Evolutionary conservation across 2,329 filamentous ascomycete species (phyloP).

Genomic region (Penicillium sp.): DNA sequence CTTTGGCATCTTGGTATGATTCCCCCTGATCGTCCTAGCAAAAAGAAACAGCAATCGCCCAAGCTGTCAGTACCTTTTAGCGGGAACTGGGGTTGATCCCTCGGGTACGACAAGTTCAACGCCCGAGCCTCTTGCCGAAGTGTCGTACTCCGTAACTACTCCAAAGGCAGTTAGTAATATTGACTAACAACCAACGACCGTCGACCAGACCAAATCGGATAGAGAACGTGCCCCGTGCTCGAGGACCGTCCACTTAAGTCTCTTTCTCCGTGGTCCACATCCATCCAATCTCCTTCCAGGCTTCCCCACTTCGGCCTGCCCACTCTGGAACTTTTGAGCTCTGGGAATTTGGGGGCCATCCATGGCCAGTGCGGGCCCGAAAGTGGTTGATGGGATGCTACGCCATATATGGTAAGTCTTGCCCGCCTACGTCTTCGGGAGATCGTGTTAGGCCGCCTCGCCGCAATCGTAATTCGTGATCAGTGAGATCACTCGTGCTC

Average conservation of each 20-base stretch:
- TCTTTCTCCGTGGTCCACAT: neutral
- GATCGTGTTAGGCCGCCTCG: slow-evolving; percentile 19
- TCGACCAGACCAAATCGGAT: slow-evolving; percentile 1
- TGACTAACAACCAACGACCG: neutral
- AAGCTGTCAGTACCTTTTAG: slow-evolving; percentile 1
- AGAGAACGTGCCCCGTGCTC: slow-evolving; percentile 20
- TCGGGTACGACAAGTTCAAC: neutral
- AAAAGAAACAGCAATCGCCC: neutral
- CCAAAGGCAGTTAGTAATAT: neutral
- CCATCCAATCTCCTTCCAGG: neutral
- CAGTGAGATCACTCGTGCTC: neutral
- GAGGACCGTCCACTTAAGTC: neutral
- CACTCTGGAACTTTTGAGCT: neutral
- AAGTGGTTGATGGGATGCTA: slow-evolving; percentile 16
- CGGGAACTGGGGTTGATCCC: neutral
- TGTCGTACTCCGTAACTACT: neutral
- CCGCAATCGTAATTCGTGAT: neutral
- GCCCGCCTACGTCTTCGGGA: slow-evolving; percentile 25
- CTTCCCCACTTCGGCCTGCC: neutral
- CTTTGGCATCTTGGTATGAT: neutral
- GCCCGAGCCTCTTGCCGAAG: slow-evolving; percentile 1
- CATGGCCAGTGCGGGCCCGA: slow-evolving; percentile 18
- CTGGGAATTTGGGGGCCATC: neutral
- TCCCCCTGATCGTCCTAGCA: neutral
- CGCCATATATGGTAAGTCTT: slow-evolving; percentile 27